Percentiles rank a stretch among this genome's conserved stretches.
Conservation (phyloP, 2,329 filamentous ascomycete genomes). For the Hypomyces rosellus region DNA sequence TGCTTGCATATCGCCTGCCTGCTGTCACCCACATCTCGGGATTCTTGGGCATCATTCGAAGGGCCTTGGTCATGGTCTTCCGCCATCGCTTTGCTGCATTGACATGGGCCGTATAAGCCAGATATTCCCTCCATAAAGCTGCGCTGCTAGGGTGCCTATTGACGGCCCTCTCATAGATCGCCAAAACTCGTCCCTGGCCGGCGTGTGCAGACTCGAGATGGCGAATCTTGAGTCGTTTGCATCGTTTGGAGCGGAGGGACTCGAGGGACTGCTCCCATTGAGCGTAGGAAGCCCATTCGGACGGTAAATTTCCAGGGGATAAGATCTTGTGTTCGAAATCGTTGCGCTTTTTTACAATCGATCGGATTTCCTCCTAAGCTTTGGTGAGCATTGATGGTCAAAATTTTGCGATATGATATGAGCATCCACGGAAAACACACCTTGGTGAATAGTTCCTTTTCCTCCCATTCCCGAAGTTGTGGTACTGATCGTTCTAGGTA, state of each 20-base stretch:
- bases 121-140: slow-evolving; percentile 82
- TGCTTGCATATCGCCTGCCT: slow-evolving; percentile 66
- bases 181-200: slow-evolving; percentile 78
- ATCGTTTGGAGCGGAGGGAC: slow-evolving; percentile 71
- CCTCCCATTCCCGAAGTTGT: slow-evolving; percentile 85
- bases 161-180: slow-evolving; percentile 81
- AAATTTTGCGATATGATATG: not conserved
- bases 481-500: slow-evolving; percentile 89
- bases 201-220: slow-evolving; percentile 57
- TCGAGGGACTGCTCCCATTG: slow-evolving; percentile 67
- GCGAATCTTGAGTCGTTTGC: slow-evolving; percentile 72
- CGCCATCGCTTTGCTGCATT: slow-evolving; percentile 62
- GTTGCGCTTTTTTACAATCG: slow-evolving; percentile 83
- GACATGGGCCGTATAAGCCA: slow-evolving; percentile 68
- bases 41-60: slow-evolving; percentile 81
- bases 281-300: slow-evolving; percentile 80
- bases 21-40: slow-evolving; percentile 82
- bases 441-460: slow-evolving; percentile 83
- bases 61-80: slow-evolving; percentile 57
- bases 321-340: slow-evolving; percentile 91
- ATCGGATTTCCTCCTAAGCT: slow-evolving; percentile 74
- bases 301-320: slow-evolving; percentile 66
- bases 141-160: slow-evolving; percentile 76
- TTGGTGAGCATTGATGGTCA: not conserved
- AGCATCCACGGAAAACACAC: slow-evolving; percentile 34